Evolutionary conservation across 176 grass and related monocot genomes (phyloP), one percentile per base, ranked within the genome.

Genomic region (Hordeum marinum): DNA sequence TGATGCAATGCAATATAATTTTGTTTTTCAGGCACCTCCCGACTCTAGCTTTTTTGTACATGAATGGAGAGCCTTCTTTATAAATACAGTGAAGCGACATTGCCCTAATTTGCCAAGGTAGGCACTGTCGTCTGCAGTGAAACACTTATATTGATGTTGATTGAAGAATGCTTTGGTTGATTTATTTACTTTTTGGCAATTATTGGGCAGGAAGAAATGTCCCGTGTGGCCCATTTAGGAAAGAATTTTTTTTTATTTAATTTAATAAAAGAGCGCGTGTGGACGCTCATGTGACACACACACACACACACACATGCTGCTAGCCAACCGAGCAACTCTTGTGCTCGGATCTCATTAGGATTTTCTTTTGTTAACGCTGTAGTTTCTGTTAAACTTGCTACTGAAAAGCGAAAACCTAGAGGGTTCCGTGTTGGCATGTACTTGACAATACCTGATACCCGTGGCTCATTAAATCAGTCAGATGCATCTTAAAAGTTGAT

Each of bases 91-190:
- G 34, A 12, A 11, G n/a, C 18, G 21, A 11, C 40, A 82, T 69
- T 48, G n/a, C n/a, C 82, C 77, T 46, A 85, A 81, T 79, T 77
- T n/a, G 25, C 14, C 50, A 79, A 88, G 82, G 52, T 89, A 61
- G 27, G 77, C 63, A 15, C 21, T 76, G 68, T 78, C 54, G 80
- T 32, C 24, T 34, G 46, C 48, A 75, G 60, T n/a, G 14, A 54
- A 18, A 8, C 63, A 12, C 25, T 8, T 59, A 39, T 3, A 34
- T 36, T 35, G 62, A 20, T 78, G 64, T 45, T 1, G 8, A 58
- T 78, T 83, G 55, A 4, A 58, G 18, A 32, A 26, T 14, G 54
- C 35, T 31, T 42, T 68, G 17, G 8, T 23, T 73, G 63, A 3
- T 54, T 27, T 54, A 32, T 9, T 55, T 45, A 45, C 12, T 45